Evolutionary conservation across 140 eudicot species (phyloP), one percentile per base, ranked within the genome.

Genomic region (Ambrosia hybrid): DNA sequence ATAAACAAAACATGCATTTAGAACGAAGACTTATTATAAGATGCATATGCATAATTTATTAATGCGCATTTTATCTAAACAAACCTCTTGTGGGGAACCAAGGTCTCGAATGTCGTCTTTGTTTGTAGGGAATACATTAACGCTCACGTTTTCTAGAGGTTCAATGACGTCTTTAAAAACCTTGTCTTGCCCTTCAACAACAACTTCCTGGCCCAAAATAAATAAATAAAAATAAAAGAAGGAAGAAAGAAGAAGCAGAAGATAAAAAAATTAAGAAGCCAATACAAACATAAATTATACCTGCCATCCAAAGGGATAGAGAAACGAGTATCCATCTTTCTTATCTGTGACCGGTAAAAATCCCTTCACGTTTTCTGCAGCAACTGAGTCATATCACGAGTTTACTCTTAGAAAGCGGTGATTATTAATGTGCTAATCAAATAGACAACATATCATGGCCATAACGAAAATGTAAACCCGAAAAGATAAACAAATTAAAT

Each of bases 291-390:
- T 12, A 7, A 38, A 39, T 39, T 51, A 30, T 61, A 95, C 99
- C 96, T 91, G 99, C 96, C 99, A 95, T 36, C 99, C 99, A 65
- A 95, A 91, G 62, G 99, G 99, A 80, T 95, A 95, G 14, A 88
- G 41, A 66, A 95, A 85, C 52, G 88, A 77, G 73, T 95, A 95
- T 51, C 97, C 96, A 80, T 95, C 99, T 68, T 61, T 85, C 81
- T 88, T 86, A 79, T 95, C 99, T 0, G 90, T 88, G 77, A 91
- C 95, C 0, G 84, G 74, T 70, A 86, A 76, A 79, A 83, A 95
- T 64, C 97, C 97, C 80, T 94, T 95, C 51, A 71, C 81, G 26
- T 76, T 79, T 91, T 95, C 99, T 85, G 92, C 99, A 83, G 97
- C 97, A 88, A 95, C 99, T 95, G 99, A 95, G 73, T 79, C 89